A percentile compares a stretch with the other conserved stretches of the same genome.
Conservation (phyloP, 305 asterid genomes). For the Salvia sclarea region DNA sequence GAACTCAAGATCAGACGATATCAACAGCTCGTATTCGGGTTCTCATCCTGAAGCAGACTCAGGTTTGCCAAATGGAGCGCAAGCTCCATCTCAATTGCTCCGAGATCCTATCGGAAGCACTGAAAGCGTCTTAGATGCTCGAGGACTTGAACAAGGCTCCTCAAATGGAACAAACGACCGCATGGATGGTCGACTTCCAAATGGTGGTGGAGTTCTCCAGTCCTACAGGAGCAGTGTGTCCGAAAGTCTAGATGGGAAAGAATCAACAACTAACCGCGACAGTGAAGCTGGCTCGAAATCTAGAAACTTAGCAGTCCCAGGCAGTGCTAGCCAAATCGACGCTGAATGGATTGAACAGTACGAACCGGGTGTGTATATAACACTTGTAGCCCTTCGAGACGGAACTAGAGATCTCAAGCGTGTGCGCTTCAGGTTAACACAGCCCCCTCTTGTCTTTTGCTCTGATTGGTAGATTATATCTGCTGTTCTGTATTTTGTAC, state of each 20-base stretch:
- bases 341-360: slow-evolving; percentile 96
- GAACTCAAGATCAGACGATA: slow-evolving; percentile 49
- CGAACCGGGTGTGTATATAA: slow-evolving; percentile 89
- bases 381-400: slow-evolving; percentile 79
- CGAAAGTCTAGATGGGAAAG: slow-evolving; percentile 49
- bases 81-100: slow-evolving; percentile 34
- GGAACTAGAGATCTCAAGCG: slow-evolving; percentile 98
- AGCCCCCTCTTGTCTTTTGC: not conserved
- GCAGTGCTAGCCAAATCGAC: slow-evolving; percentile 65
- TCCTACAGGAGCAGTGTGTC: slow-evolving; percentile 47
- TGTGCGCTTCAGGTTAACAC: slow-evolving; percentile 93
- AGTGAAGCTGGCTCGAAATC: slow-evolving; percentile 53
- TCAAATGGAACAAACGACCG: slow-evolving; percentile 46
- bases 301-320: slow-evolving; percentile 46
- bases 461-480: not conserved
- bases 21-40: slow-evolving; percentile 40
- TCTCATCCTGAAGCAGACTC: slow-evolving; percentile 49
- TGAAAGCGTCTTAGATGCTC: slow-evolving; percentile 44
- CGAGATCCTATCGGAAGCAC: slow-evolving; percentile 35
- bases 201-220: slow-evolving; percentile 49
- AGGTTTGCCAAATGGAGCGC: slow-evolving; percentile 37
- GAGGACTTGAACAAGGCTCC: slow-evolving; percentile 39
- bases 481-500: not conserved
- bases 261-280: slow-evolving; percentile 44
- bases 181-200: slow-evolving; percentile 46